Conservation (phyloP, 495 filamentous ascomycete species). For the Hamigera avellanea region DNA sequence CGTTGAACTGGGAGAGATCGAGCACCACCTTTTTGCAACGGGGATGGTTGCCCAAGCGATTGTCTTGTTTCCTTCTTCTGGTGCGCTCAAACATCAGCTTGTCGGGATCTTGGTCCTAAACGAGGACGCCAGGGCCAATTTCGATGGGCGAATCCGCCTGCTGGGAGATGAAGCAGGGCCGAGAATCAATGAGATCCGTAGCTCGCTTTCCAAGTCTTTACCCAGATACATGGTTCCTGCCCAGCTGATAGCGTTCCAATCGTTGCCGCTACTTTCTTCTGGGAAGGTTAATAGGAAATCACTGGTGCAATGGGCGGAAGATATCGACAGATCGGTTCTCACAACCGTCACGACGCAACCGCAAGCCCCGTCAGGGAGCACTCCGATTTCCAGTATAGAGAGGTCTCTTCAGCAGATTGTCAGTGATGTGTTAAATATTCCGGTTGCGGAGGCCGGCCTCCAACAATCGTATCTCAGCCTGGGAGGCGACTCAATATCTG, state of each 20-base stretch:
- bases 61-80: background rate
- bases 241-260: background rate
- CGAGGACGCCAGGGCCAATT: background rate
- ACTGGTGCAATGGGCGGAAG: background rate
- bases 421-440: background rate
- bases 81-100: background rate
- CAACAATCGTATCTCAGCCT: background rate
- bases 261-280: background rate
- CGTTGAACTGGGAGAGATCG: constrained; percentile 26
- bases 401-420: background rate
- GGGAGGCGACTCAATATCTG: constrained; percentile 44
- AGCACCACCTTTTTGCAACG: constrained; percentile 10
- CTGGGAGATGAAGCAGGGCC: too few relatives aligned
- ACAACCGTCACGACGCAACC: background rate
- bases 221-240: background rate
- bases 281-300: background rate
- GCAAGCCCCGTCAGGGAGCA: background rate
- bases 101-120: background rate
- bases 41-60: background rate
- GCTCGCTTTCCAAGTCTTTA: too few relatives aligned
- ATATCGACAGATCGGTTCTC: too few relatives aligned
- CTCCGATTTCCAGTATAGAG: background rate
- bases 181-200: too few relatives aligned
- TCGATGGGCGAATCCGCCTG: background rate
- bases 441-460: background rate